Evolutionary conservation across 164 flowering plant genomes (phyloP).

Genomic region (Platanus orientalis): DNA sequence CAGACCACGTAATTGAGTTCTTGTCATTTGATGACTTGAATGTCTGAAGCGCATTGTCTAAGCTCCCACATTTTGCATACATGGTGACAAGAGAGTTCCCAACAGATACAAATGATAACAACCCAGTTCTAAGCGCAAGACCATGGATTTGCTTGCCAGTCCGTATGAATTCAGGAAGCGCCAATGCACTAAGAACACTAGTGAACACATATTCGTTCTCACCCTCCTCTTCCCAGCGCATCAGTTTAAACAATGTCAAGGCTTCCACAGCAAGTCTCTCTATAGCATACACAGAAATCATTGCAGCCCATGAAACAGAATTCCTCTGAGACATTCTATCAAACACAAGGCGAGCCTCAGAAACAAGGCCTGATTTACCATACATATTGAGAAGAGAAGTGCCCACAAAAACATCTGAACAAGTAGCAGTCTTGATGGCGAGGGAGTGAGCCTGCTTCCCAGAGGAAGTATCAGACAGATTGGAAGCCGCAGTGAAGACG

Average conservation of each 20-base stretch:
- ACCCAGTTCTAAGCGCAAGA: conserved; percentile 45
- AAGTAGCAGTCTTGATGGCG: conserved; percentile 32
- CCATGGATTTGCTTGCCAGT: conserved; percentile 55
- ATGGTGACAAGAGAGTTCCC: conserved; percentile 64
- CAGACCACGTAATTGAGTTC: conserved; percentile 87
- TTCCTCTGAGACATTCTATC: conserved; percentile 71
- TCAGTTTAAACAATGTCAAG: conserved; percentile 36
- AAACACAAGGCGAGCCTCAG: conserved; percentile 57
- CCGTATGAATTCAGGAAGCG: conserved; percentile 24
- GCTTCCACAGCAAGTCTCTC: conserved; percentile 39
- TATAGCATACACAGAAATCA: conserved; percentile 78
- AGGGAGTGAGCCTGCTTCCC: conserved; percentile 57
- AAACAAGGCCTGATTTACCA: conserved; percentile 48
- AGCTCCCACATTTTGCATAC: conserved; percentile 62
- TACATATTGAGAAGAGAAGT: conserved; percentile 63
- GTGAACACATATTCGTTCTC: conserved; percentile 61
- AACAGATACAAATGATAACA: conserved; percentile 42
- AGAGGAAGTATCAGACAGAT: conserved; percentile 11
- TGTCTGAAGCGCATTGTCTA: conserved; percentile 40
- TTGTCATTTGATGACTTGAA: conserved; percentile 46
- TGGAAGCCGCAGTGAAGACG: conserved; percentile 51
- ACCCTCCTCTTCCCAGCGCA: conserved; percentile 32
- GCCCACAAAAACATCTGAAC: conserved; percentile 56
- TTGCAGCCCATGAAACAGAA: conserved; percentile 68
- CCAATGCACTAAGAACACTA: conserved; percentile 57